These are phyloP conservation scores for Purshia tridentata DNA, from an alignment of 306 rosid species.

Conservation along the genomic window DNA sequence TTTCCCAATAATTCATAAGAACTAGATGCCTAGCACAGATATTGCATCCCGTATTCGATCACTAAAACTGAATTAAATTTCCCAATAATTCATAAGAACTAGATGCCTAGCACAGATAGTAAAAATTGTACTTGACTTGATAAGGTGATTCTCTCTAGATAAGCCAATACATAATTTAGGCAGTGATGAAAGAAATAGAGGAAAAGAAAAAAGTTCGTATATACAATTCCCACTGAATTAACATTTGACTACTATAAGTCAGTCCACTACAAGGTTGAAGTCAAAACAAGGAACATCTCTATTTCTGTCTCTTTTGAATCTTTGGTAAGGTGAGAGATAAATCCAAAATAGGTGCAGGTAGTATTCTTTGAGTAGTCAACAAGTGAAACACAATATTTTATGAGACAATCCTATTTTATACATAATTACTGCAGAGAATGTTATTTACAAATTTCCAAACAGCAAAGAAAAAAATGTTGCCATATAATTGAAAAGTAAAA, in stretches of 20 bases:
- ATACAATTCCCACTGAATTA: neutral
- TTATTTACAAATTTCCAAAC: slow-evolving; percentile 10
- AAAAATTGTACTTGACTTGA: neutral
- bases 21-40: too few relatives aligned
- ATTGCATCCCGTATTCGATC: slow-evolving; percentile 93
- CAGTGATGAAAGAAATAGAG: neutral
- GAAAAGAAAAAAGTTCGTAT: neutral
- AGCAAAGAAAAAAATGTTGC: slow-evolving; percentile 11
- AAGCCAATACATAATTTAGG: slow-evolving; percentile 3
- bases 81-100: slow-evolving; percentile 7
- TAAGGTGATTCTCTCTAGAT: slow-evolving; percentile 3
- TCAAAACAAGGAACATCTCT: neutral
- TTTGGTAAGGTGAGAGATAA: neutral
- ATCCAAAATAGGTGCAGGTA: neutral
- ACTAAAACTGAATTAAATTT: slow-evolving; percentile 57
- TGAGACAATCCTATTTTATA: neutral
- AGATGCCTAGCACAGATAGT: slow-evolving; percentile 2
- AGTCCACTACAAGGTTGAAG: neutral
- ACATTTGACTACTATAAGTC: neutral
- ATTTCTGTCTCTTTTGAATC: neutral
- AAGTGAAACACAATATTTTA: slow-evolving; percentile 16
- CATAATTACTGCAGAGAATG: neutral
- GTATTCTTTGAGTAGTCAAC: slow-evolving; percentile 8
- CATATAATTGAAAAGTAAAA: slow-evolving; percentile 23
- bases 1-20: too few relatives aligned